Conservation (phyloP, 305 asterid species). For the Rubia balearica region DNA sequence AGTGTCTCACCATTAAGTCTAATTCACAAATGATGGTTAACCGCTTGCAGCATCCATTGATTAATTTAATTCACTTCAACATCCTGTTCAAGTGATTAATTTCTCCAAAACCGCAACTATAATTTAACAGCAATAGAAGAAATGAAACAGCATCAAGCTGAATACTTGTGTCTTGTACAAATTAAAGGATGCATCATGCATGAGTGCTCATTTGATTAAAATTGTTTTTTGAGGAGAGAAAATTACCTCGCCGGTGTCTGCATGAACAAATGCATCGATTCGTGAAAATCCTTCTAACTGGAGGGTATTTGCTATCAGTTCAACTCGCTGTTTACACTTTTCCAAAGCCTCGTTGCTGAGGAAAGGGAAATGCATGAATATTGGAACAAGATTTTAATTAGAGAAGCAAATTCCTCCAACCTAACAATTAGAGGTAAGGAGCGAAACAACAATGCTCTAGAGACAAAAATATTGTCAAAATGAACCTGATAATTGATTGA, state of each 20-base stretch:
- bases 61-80: background rate
- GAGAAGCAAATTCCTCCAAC: background rate
- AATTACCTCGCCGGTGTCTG: slow-evolving; percentile 73
- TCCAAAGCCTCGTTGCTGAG: slow-evolving; percentile 51
- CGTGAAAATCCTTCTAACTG: slow-evolving; percentile 83
- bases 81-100: background rate
- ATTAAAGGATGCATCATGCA: background rate
- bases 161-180: background rate
- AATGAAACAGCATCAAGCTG: background rate
- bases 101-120: background rate
- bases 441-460: slow-evolving; percentile 4
- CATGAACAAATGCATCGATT: slow-evolving; percentile 81
- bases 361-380: slow-evolving; percentile 10
- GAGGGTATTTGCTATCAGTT: slow-evolving; percentile 73
- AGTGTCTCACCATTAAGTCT: background rate
- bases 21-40: background rate
- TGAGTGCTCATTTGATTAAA: background rate
- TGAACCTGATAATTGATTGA: slow-evolving; percentile 64
- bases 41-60: background rate
- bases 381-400: no score
- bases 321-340: slow-evolving; percentile 57
- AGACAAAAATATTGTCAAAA: slow-evolving; percentile 4
- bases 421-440: background rate
- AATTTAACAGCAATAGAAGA: background rate
- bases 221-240: background rate